Base-by-base conservation (phyloP, 768 basidiomycete genomes). In the Pleurotus eryngii region DNA sequence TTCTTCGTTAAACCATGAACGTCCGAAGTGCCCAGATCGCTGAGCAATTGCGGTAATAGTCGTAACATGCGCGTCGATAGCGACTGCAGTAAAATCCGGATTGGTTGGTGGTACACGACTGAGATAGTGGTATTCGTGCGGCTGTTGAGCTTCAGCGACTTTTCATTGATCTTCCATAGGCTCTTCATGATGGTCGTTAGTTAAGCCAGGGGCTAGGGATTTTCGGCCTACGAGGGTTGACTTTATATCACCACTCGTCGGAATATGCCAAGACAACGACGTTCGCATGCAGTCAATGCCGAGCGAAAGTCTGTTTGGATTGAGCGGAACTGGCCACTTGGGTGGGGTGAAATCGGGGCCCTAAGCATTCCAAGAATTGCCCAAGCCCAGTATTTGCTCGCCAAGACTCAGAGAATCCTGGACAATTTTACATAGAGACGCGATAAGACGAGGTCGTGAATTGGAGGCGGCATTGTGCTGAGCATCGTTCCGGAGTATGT, bases 1-100 rank as follows among this genome's bases (percentile, higher is more conserved):
- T 54, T 54, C 39, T 54, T 54, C 51, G 51, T 54, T 54, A 54
- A 54, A 11, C 51, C 51, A 38, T 54, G 51, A 54, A 54, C 51
- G n/a, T 54, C 51, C 14, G 51, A 54, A 30, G 51, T 54, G 24
- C 51, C 51, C 39, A 54, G 24, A 26, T 54, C 51, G 39, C 24
- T 42, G 24, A 54, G 51, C 20, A 54, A 17, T 24, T 42, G 51
- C 17, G 51, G 51, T 40, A 54, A 54, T 54, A 42, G 51, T 18
- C 20, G 22, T 24, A 5, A 30, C 38, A 42, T 54, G 51, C 11
- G 51, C 51, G 38, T 54, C 51, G 39, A 39, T 37, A 8, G 51
- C 51, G 51, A 54, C 51, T 22, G 51, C 39, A 40, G 51, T 54
- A 30, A 54, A 54, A 39, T 54, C 51, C 22, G 51, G 20, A 17